A percentile compares a stretch with the other conserved stretches of the same genome.
Conservation (phyloP, 352 stramenopile genomes). For the Phytopythium vexans region DNA sequence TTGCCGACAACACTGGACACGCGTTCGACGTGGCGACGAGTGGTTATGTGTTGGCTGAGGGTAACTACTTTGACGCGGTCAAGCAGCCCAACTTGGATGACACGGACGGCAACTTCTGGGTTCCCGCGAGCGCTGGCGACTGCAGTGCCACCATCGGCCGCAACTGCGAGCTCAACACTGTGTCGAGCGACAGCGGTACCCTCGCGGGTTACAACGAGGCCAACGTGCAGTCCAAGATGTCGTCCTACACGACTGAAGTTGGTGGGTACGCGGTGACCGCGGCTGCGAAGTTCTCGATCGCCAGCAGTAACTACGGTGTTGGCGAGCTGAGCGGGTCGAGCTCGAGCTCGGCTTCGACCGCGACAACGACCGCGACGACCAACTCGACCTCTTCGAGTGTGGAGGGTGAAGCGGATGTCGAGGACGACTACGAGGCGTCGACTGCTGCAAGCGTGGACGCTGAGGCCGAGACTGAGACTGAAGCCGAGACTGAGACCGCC, state of each 20-base stretch:
- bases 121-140: constrained; percentile 6
- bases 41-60: constrained; percentile 19
- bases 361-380: too few relatives aligned
- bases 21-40: constrained; percentile 15
- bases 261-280: constrained; percentile 10
- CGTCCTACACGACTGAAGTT: constrained; percentile 12
- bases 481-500: too few relatives aligned
- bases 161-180: constrained; percentile 10
- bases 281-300: constrained; percentile 9
- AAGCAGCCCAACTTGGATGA: constrained; percentile 6
- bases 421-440: too few relatives aligned
- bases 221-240: constrained; percentile 8
- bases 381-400: too few relatives aligned
- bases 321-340: neutral
- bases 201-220: constrained; percentile 8
- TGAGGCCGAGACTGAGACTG: too few relatives aligned
- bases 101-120: constrained; percentile 10
- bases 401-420: too few relatives aligned
- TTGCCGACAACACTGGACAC: constrained; percentile 16
- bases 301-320: constrained; percentile 14
- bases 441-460: too few relatives aligned
- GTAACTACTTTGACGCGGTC: constrained; percentile 26
- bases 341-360: too few relatives aligned
- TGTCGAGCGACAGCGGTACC: constrained; percentile 5
- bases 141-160: constrained; percentile 9